Conservation (phyloP, 176 grass and related monocot genomes). For the Secale cereale region DNA sequence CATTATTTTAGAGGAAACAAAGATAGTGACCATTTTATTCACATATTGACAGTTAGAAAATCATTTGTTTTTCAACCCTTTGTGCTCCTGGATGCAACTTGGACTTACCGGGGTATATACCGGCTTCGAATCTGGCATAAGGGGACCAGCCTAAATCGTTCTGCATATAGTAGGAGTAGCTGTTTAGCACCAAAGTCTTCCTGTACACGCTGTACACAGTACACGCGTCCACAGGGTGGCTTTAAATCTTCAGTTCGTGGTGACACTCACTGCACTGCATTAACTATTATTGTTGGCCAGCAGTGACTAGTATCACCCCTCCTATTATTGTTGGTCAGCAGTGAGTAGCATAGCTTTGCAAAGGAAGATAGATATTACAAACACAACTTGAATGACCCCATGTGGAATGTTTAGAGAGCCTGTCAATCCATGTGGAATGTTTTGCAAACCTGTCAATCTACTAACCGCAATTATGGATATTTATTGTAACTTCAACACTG, state of each 20-base stretch:
- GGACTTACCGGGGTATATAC: not conserved
- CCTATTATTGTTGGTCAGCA: not conserved
- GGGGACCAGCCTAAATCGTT: conserved; percentile 4
- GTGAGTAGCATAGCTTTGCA: not conserved
- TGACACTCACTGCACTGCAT: not conserved
- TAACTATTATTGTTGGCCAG: not conserved
- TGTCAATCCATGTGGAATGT: conserved; percentile 29
- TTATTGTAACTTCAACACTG: not conserved
- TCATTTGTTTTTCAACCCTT: too few species aligned
- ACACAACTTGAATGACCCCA: conserved; percentile 22
- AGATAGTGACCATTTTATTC: not conserved
- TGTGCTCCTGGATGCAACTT: too few species aligned
- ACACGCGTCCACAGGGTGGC: not conserved
- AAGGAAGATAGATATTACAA: not conserved
- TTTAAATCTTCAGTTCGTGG: not conserved
- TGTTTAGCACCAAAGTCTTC: not conserved
- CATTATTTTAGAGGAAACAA: not conserved
- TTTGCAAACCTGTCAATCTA: conserved; percentile 21
- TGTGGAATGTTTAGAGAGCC: conserved; percentile 22
- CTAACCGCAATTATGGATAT: not conserved
- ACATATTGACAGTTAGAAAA: too few species aligned
- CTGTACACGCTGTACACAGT: not conserved
- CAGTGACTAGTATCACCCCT: not conserved
- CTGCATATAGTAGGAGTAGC: not conserved
- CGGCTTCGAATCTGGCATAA: not conserved